Evolutionary conservation across 495 filamentous ascomycete genomes (phyloP).

Genomic region (Pseudotulostoma volvatum): DNA sequence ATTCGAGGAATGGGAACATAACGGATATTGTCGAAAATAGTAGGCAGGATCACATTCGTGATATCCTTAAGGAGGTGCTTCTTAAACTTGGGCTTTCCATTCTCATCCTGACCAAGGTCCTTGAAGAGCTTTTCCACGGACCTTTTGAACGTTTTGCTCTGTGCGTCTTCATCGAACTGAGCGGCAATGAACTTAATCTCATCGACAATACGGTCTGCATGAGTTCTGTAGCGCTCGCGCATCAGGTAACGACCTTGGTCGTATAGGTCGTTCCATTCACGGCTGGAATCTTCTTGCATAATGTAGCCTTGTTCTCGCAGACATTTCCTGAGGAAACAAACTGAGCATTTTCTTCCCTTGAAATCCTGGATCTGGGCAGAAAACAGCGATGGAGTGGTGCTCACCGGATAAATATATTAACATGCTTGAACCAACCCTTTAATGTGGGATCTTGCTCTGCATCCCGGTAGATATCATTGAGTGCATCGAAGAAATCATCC

Average conservation of each 20-base stretch:
- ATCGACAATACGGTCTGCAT: conserved; percentile 76
- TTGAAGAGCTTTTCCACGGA: conserved; percentile 73
- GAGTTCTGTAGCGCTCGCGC: conserved; percentile 69
- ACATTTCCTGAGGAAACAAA: conserved; percentile 47
- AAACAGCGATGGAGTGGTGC: conserved; percentile 2
- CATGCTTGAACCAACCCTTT: conserved; percentile 69
- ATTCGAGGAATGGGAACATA: conserved; percentile 92
- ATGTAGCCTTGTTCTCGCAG: conserved; percentile 83
- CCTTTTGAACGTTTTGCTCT: conserved; percentile 63
- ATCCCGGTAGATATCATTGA: conserved; percentile 80
- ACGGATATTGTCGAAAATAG: conserved; percentile 66
- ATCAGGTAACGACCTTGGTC: conserved; percentile 80
- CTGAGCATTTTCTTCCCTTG: neutral
- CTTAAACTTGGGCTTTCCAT: conserved; percentile 81
- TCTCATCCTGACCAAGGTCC: conserved; percentile 70
- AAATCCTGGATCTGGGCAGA: neutral
- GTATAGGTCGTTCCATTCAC: conserved; percentile 70
- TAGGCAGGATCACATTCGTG: conserved; percentile 71
- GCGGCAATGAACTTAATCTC: conserved; percentile 79
- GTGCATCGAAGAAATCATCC: conserved; percentile 70
- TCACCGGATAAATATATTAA: conserved; percentile 58
- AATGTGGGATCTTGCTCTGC: conserved; percentile 81
- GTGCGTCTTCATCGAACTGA: conserved; percentile 76
- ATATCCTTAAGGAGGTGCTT: conserved; percentile 80
- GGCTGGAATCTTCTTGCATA: conserved; percentile 64